Evolutionary conservation across 495 filamentous ascomycete genomes (phyloP).

Genomic region (Jackrogersella minutella): DNA sequence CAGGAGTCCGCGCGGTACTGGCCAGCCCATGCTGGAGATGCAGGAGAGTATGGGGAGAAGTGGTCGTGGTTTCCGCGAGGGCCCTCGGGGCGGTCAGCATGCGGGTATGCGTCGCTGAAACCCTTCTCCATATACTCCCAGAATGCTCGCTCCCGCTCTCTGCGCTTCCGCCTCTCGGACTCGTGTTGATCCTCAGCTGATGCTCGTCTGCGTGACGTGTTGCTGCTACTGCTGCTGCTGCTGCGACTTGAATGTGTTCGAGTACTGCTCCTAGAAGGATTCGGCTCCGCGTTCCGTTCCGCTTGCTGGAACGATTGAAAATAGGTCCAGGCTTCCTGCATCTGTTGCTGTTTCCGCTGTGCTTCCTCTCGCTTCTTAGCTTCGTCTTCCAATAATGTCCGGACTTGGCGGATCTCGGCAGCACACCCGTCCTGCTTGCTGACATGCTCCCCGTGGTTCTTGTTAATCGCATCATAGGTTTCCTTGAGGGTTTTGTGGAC

Average conservation of each 20-base stretch:
- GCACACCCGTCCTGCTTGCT: constrained; percentile 37
- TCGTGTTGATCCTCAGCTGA: constrained; percentile 9
- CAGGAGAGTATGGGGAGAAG: constrained; percentile 7
- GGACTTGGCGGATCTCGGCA: constrained; percentile 37
- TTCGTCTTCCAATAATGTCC: constrained; percentile 37
- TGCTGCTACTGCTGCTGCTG: constrained; percentile 13
- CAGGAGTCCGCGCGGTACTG: constrained; percentile 4
- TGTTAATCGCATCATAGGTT: constrained; percentile 32
- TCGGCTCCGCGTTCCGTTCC: constrained; percentile 26
- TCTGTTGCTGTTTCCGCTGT: constrained; percentile 28
- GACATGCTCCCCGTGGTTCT: constrained; percentile 28
- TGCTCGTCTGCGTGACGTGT: not conserved
- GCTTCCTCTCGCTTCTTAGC: constrained; percentile 36
- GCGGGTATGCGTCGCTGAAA: constrained; percentile 8
- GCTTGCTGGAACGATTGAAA: constrained; percentile 31
- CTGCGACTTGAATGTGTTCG: constrained; percentile 9
- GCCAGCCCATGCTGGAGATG: constrained; percentile 16
- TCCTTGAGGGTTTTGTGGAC: constrained; percentile 30
- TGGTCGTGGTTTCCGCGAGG: constrained; percentile 18
- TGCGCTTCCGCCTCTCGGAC: constrained; percentile 7
- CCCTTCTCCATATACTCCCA: constrained; percentile 3
- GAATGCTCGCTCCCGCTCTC: constrained; percentile 4
- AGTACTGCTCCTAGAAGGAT: constrained; percentile 22
- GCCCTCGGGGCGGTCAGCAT: constrained; percentile 2
- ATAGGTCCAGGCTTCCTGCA: constrained; percentile 38